Base-by-base conservation (phyloP, 2,329 filamentous ascomycete species). In the Xylariales sp. region DNA sequence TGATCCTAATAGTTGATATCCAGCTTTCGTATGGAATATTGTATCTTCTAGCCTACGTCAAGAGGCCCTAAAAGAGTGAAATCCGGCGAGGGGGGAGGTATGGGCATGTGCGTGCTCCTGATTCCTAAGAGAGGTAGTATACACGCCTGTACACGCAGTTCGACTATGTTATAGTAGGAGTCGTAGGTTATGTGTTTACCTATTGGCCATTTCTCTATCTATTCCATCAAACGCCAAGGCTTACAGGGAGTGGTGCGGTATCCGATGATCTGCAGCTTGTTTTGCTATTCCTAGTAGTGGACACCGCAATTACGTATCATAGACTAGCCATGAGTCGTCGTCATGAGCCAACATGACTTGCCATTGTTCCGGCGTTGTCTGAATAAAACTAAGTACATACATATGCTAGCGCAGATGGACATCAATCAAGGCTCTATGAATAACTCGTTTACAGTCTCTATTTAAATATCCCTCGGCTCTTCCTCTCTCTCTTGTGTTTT, bases 1-100 rank as follows among this genome's bases (percentile, higher is more conserved):
- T 63, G 58, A 58, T 62, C 59, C 39, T 41, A 58, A 63, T 66
- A 62, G 16, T 50, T n/a, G 9, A 60, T 50, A 23, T 50, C 54
- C 55, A 34, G 53, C 46, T 18, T 28, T 43, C 16, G 39, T 48
- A 49, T 52, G 14, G 18, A 55, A 32, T 34, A 23, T 41, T 39
- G n/a, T 54, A 5, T 23, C 14, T 18, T 43, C 2, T 48, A 30
- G 36, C 36, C 10, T n/a, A 43, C 36, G 49, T 53, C 59, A 50
- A 54, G 53, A 58, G 23, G n/a, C 28, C 36, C 7, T 16, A 23
- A 57, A 39, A 12, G 23, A 56, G 39, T 56, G 64, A 55, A 43
- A 36, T 30, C 16, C 23, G 23, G 23, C 23, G 23, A 23, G 23
- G 34, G 28, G 43, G 39, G n/a, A 32, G 7, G 46, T 6, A 48